Percentiles rank a stretch among this genome's conserved stretches.
phyloP scores from a whole-genome alignment of 768 basidiomycete species.

The Tremella mesenterica region DNA sequence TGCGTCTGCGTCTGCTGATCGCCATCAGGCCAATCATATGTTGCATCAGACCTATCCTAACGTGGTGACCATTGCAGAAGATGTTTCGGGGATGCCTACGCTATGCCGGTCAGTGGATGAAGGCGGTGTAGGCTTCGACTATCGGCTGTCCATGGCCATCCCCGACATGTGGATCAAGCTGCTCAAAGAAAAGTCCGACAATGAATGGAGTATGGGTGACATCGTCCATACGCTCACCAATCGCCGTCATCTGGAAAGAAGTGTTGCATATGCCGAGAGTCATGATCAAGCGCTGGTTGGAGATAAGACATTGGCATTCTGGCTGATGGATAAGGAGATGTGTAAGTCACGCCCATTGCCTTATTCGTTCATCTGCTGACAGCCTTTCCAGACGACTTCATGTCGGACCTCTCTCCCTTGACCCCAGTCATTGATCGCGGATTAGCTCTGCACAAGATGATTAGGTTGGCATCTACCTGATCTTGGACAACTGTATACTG shows the following conservation, averaged over 20 bases:
- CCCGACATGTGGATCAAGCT: slow-evolving; percentile 99
- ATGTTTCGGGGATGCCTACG: slow-evolving; percentile 98
- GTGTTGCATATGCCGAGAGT: slow-evolving; percentile 86
- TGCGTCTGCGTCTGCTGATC: neutral
- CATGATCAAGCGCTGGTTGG: slow-evolving; percentile 98
- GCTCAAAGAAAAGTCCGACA: slow-evolving; percentile 80
- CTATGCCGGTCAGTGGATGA: slow-evolving; percentile 66
- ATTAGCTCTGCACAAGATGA: slow-evolving; percentile 91
- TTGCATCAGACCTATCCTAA: slow-evolving; percentile 72
- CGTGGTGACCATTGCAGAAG: slow-evolving; percentile 88
- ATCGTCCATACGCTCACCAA: slow-evolving; percentile 87
- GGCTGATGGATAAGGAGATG: slow-evolving; percentile 99
- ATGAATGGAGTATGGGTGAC: slow-evolving; percentile 76
- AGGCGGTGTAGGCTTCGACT: slow-evolving; percentile 95
- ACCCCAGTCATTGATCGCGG: slow-evolving; percentile 83
- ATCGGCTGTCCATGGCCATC: slow-evolving; percentile 94
- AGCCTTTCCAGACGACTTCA: slow-evolving; percentile 63
- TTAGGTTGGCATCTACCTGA: slow-evolving; percentile 55
- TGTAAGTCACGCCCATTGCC: slow-evolving; percentile 52
- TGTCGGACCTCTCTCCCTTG: slow-evolving; percentile 76
- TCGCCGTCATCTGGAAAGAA: slow-evolving; percentile 78
- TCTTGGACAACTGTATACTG: neutral
- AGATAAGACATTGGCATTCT: slow-evolving; percentile 97
- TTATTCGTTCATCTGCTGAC: neutral
- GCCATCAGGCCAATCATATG: slow-evolving; percentile 76